phyloP scores from a whole-genome alignment of 139 green algal species.

The Bryopsis sp. region DNA sequence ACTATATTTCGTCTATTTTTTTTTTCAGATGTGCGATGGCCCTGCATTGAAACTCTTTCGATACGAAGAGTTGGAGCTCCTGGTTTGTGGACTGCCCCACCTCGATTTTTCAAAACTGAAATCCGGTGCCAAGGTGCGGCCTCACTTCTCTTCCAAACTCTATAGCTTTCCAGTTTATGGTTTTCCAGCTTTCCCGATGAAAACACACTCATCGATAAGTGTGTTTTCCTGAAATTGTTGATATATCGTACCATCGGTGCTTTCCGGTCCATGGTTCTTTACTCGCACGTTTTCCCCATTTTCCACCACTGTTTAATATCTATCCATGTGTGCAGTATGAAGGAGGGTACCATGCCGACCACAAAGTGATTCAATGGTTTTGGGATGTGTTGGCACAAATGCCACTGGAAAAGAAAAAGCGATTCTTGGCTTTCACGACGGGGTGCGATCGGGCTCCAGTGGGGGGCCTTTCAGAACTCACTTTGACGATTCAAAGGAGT shows the following conservation, averaged over 20 bases:
- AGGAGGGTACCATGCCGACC: slow-evolving; percentile 19
- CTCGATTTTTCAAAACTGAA: slow-evolving; percentile 71
- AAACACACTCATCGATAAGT: neutral
- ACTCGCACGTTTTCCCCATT: too few relatives aligned
- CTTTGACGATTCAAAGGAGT: slow-evolving; percentile 29
- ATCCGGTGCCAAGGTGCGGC: slow-evolving; percentile 16
- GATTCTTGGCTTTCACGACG: slow-evolving; percentile 38
- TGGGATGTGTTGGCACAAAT: slow-evolving; percentile 22
- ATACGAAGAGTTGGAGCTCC: slow-evolving; percentile 74
- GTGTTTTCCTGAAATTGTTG: too few relatives aligned
- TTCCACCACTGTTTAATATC: too few relatives aligned
- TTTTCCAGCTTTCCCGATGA: neutral
- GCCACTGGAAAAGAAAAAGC: slow-evolving; percentile 27
- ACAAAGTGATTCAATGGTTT: neutral
- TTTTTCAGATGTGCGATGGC: neutral
- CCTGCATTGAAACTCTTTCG: slow-evolving; percentile 18
- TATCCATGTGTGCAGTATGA: slow-evolving; percentile 38
- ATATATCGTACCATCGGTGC: too few relatives aligned
- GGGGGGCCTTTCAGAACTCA: slow-evolving; percentile 34
- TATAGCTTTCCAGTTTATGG: too few relatives aligned
- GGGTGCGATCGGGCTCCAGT: slow-evolving; percentile 42
- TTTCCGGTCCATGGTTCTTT: too few relatives aligned
- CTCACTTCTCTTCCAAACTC: too few relatives aligned
- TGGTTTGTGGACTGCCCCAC: slow-evolving; percentile 63
- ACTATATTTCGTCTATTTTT: neutral